Evolutionary conservation across 768 basidiomycete genomes (phyloP), one percentile per base, ranked within the genome.

Genomic region (Suillus placidus): DNA sequence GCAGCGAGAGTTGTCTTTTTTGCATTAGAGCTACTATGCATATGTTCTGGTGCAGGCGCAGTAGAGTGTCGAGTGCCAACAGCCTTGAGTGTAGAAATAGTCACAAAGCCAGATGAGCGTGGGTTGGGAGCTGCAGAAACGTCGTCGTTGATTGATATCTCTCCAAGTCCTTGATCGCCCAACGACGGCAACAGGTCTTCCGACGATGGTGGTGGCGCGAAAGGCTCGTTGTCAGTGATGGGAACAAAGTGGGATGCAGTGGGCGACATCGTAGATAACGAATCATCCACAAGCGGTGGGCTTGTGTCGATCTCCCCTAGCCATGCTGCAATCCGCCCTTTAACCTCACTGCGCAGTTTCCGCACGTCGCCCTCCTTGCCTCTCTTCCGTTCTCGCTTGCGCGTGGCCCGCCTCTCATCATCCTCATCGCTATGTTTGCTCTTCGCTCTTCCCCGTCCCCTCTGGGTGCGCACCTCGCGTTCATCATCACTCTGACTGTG

Each of bases 251-350:
- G 76, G 43, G 75, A 74, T 20, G 65, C 30, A 3, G 64, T 57
- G 32, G 77, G 72, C 16, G 82, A 80, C 38, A 82, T 78, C 47
- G 71, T 67, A 6, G 80, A 77, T 10, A 62, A 45, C 13, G 68
- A 64, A 32, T 79, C 74, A 40, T 88, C 84, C 63, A 83, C 76
- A 26, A 62, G 64, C 60, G 83, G 83, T 2, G 87, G 86, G 5
- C 78, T 80, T 49, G 83, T 80, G 61, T 88, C 88, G 57, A 93
- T 86, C 10, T 78, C 82, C 35, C 88, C 91, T 66, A 94, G 70
- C 92, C 92, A 94, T 9, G 88, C 90, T 10, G 91, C 83, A n/a
- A 94, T 87, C 30, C 90, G 80, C 8, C 91, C 90, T 66, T 90
- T 89, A 12, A 87, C 86, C 7, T 86, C 80, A 61, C 79, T 75